A percentile compares a stretch with the other conserved stretches of the same genome.
Evolutionary conservation across 495 filamentous ascomycete genomes (phyloP).

Genomic region (Xylaria telfairii): DNA sequence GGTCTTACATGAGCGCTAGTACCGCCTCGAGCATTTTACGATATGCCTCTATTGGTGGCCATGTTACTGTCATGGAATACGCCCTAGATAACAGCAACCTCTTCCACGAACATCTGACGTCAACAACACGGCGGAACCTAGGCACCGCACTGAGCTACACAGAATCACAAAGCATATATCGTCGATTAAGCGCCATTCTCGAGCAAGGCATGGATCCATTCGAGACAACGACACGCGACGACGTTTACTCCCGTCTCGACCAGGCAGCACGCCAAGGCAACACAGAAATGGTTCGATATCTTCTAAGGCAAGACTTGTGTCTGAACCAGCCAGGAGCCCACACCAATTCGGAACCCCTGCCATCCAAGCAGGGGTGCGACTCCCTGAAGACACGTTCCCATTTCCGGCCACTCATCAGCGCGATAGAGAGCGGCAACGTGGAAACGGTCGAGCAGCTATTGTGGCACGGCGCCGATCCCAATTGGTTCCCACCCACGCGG

Average conservation of each 20-base stretch:
- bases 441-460: conserved; percentile 26
- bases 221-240: conserved; percentile 16
- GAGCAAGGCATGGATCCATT: conserved; percentile 15
- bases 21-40: conserved; percentile 21
- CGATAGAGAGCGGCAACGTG: conserved; percentile 25
- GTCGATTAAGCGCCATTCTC: conserved; percentile 12
- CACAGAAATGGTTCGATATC: conserved; percentile 25
- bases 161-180: conserved; percentile 9
- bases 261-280: conserved; percentile 24
- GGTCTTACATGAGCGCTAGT: conserved; percentile 21
- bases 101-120: conserved; percentile 7
- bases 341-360: conserved; percentile 17
- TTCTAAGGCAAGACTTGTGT: conserved; percentile 21
- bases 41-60: conserved; percentile 18
- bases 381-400: conserved; percentile 11
- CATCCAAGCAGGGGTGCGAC: conserved; percentile 16
- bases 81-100: conserved; percentile 27
- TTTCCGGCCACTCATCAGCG: conserved; percentile 27
- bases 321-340: conserved; percentile 21
- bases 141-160: conserved; percentile 20
- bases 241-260: conserved; percentile 24
- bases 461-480: conserved; percentile 29
- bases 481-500: conserved; percentile 26
- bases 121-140: conserved; percentile 22
- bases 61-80: conserved; percentile 16